phyloP scores from a whole-genome alignment of 805 yeast species.

The Saccharomycopsis sp. region DNA sequence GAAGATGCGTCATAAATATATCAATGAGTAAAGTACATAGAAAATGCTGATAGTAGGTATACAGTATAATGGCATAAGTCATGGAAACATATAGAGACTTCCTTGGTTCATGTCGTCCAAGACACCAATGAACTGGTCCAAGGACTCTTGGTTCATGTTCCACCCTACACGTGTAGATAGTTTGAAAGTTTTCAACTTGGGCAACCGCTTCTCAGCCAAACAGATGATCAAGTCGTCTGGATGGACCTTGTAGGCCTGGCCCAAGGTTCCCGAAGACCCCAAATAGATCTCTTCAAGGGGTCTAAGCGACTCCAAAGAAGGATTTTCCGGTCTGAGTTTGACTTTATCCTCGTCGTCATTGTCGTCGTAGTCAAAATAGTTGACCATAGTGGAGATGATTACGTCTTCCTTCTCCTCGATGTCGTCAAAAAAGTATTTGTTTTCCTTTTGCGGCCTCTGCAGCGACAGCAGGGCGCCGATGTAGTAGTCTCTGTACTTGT shows the following conservation, averaged over 20 bases:
- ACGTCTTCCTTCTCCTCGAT: conserved; percentile 5
- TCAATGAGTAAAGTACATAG: too few species aligned
- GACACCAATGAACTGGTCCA: conserved; percentile 14
- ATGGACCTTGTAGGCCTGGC: conserved; percentile 74
- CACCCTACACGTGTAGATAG: conserved; percentile 81
- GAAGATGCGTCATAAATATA: too few species aligned
- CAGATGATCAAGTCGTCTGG: conserved; percentile 89
- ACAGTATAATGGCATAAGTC: too few species aligned
- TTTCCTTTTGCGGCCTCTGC: neutral
- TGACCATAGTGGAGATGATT: neutral
- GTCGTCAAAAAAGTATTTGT: neutral
- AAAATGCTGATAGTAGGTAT: neutral
- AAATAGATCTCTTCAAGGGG: conserved; percentile 61
- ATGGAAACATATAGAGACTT: conserved; percentile 19
- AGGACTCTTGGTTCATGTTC: conserved; percentile 40
- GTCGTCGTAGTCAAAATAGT: neutral
- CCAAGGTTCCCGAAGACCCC: conserved; percentile 81
- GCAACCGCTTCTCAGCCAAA: conserved; percentile 68
- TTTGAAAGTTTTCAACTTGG: conserved; percentile 53
- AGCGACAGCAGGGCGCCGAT: too few species aligned
- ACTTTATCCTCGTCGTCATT: neutral
- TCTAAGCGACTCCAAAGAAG: conserved; percentile 23
- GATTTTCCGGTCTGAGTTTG: neutral
- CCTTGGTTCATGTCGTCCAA: conserved; percentile 12
- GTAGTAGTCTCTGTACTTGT: neutral